Conservation (phyloP, 2,329 filamentous ascomycete genomes). For the Elsinoe perseae region DNA sequence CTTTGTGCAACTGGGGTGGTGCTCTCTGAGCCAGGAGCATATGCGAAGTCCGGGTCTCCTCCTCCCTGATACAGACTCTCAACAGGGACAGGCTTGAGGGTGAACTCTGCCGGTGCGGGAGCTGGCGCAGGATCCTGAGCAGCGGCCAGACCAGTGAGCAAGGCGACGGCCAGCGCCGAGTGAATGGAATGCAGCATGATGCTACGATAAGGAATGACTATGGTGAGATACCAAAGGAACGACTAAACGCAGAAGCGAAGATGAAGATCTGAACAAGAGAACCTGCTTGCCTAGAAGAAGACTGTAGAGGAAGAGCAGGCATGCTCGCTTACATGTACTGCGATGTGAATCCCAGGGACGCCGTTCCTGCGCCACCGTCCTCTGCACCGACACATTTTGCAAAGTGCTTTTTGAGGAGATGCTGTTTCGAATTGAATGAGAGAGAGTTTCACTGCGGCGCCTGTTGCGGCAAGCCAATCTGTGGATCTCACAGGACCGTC, state of each 20-base stretch:
- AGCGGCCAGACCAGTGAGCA: not conserved
- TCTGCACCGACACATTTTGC: not conserved
- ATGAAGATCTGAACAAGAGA: not conserved
- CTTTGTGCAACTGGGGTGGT: not conserved
- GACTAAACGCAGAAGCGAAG: not conserved
- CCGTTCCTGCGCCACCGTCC: not conserved
- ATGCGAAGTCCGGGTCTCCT: not conserved
- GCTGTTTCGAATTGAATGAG: not conserved
- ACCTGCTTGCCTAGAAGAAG: not conserved
- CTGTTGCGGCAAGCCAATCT: constrained; percentile 3
- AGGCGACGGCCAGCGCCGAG: constrained; percentile 5
- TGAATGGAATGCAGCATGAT: constrained; percentile 2
- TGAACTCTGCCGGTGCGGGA: constrained; percentile 1
- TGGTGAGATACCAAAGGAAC: not conserved
- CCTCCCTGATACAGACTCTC: not conserved
- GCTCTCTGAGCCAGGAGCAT: not conserved
- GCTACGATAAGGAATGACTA: not conserved
- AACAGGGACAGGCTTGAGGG: not conserved
- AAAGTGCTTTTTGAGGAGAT: not conserved
- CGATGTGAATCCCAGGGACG: not conserved
- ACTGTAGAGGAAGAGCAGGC: not conserved
- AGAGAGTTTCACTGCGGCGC: not conserved
- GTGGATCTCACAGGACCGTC: not conserved
- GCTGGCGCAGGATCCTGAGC: not conserved
- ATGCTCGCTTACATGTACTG: not conserved